Base-by-base conservation (phyloP, 2,329 filamentous ascomycete genomes). In the Chalara sp. region DNA sequence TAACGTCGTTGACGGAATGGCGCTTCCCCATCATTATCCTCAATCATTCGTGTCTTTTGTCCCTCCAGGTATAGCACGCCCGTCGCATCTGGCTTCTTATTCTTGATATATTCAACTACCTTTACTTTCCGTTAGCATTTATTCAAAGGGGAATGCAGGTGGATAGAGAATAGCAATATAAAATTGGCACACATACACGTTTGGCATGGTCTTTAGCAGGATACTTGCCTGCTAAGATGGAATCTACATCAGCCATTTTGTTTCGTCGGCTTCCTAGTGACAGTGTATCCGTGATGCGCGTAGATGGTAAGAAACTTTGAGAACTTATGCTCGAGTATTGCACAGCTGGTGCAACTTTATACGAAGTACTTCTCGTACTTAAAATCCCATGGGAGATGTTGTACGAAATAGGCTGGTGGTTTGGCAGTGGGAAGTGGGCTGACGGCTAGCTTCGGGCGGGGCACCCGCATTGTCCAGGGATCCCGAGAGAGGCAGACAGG, bases 61-160 rank as follows among this genome's bases (percentile, higher is more conserved):
- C 84, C 87, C 73, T 97, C 92, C 44, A 97, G 76, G 66, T 96
- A 99, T 51, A 99, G 77, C 13, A 92, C 76, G 45, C 90, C 91
- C 32, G 73, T 77, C 51, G 75, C 76, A 56, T 80, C 76, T 32
- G 86, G 81, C 40, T 83, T 72, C 65, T 87, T 82, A 54, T 79
- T 73, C 49, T 79, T 77, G 56, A 97, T 84, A 67, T 84, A 86
- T 53, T 89, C 81, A 52, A 84, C 87, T n/a, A 97, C 91, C 35
- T 37, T 8, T 10, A 4, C 8, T 8, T 37, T 37, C 8, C 8
- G n/a, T 37, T 37, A 37, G 35, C 35, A 37, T 21, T 3, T 21
- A 21, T 21, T 21, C 21, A 21, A 21, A 21, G 21, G 21, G 3
- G 21, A 37, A 37, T 37, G 35, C 35, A 10, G 35, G 35, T 10